phyloP scores from a whole-genome alignment of 257 asterid genomes.

The Gentiana macrophylla region DNA sequence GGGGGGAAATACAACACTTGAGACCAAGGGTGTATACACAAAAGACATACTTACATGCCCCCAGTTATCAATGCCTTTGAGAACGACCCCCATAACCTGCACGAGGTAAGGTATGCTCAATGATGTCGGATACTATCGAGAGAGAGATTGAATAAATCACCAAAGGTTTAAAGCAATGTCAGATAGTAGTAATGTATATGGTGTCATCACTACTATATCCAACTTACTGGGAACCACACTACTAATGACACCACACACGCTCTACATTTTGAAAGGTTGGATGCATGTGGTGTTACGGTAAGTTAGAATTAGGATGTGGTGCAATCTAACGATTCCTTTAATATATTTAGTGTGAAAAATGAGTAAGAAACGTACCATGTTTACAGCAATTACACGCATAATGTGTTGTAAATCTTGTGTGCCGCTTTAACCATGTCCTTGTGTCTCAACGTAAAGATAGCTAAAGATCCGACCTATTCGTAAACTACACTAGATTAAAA shows the following conservation, averaged over 20 bases:
- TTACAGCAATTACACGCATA: constrained; percentile 49
- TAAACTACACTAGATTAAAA: neutral
- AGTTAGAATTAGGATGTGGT: too few relatives aligned
- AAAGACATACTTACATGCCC: constrained; percentile 86
- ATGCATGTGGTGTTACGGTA: too few relatives aligned
- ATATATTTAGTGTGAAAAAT: constrained; percentile 3
- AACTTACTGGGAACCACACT: too few relatives aligned
- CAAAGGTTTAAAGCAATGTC: too few relatives aligned
- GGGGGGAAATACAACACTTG: too few relatives aligned
- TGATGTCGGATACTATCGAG: constrained; percentile 11
- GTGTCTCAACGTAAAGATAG: constrained; percentile 73
- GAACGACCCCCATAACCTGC: constrained; percentile 58
- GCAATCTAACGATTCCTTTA: too few relatives aligned
- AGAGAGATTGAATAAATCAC: too few relatives aligned
- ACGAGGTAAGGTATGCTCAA: constrained; percentile 13
- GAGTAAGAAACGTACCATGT: constrained; percentile 41
- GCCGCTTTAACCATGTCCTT: constrained; percentile 45
- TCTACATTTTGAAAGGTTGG: too few relatives aligned
- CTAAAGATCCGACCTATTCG: constrained; percentile 73
- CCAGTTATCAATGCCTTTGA: constrained; percentile 86
- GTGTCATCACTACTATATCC: too few relatives aligned
- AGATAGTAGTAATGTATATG: too few relatives aligned
- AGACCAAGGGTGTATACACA: neutral
- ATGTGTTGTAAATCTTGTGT: constrained; percentile 44
- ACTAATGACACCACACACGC: too few relatives aligned